Percentiles rank a stretch among this genome's conserved stretches.
phyloP scores from a whole-genome alignment of 768 basidiomycete genomes.

The Pulveroboletus sp. region DNA sequence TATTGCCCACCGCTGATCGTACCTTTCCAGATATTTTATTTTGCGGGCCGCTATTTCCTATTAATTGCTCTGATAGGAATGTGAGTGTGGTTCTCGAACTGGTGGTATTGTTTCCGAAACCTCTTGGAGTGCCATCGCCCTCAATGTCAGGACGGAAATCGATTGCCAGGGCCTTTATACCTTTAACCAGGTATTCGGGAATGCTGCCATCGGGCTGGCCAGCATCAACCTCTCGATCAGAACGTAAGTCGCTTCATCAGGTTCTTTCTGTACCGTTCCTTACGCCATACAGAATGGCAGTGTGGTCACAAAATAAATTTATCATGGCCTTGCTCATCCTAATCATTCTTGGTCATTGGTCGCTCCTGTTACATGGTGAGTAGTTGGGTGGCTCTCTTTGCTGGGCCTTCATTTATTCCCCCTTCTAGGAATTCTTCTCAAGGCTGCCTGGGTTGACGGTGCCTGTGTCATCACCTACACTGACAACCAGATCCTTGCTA shows the following conservation, averaged over 20 bases:
- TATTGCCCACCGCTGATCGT: neutral
- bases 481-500: constrained; percentile 56
- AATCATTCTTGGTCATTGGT: constrained; percentile 71
- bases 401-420: neutral
- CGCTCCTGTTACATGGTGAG: constrained; percentile 62
- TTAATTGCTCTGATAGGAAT: constrained; percentile 68
- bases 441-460: constrained; percentile 50
- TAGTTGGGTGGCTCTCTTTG: neutral
- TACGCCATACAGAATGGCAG: constrained; percentile 51
- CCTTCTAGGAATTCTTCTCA: constrained; percentile 51
- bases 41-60: constrained; percentile 63
- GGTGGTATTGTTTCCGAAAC: neutral
- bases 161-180: constrained; percentile 70
- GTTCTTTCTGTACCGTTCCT: neutral
- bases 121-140: constrained; percentile 45
- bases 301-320: constrained; percentile 60
- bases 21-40: constrained; percentile 56
- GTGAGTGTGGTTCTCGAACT: constrained; percentile 37
- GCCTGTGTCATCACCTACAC: constrained; percentile 62
- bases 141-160: constrained; percentile 58
- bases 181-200: constrained; percentile 64
- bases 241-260: constrained; percentile 44
- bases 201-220: constrained; percentile 65
- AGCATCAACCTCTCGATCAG: constrained; percentile 69
- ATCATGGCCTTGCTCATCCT: constrained; percentile 50